Evolutionary conservation across 2,329 filamentous ascomycete genomes (phyloP), one percentile per base, ranked within the genome.

Genomic region (Pseudocercospora eumusae): DNA sequence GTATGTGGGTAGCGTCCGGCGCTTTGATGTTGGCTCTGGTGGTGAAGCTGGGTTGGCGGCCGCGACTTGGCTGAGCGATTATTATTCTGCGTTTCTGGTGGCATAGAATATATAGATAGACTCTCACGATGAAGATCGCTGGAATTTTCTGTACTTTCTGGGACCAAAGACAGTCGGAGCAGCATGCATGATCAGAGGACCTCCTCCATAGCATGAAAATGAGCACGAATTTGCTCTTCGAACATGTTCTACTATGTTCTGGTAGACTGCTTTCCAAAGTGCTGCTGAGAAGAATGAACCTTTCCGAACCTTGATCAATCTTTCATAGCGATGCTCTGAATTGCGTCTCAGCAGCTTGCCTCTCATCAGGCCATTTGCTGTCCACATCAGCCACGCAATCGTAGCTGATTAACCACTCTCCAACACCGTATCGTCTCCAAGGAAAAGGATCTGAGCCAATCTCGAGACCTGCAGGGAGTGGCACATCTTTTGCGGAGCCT

Each of bases 1-100:
- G 10, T 92, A 91, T 72, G 84, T 91, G 4, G 89, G 88, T 1
- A 85, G 82, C n/a, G 75, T 90, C 23, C 78, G 81, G 7, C 64
- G 75, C 2, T 84, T 78, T 68, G 64, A 70, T 11, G 64, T 68
- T 21, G 71, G 70, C 0, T 78, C 18, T 18, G 54, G 20, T 23
- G 10, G 27, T n/a, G 23, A 27, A 9, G 27, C 1, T 15, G 52
- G 20, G 15, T 20, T 33, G 10, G 64, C 71, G 21, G 80, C 79
- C 1, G 74, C 74, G 1, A 57, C 65, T 27, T 84, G 81, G 81
- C 68, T 84, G 67, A 79, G 84, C 64, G 68, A 74, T 6, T 86
- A 85, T 68, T 85, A 83, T 70, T 75, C 76, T 18, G 73, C 75
- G 0, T 81, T 83, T 60, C 71, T 83, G 69, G 54, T 58, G 40